A percentile compares a stretch with the other conserved stretches of the same genome.
phyloP scores from a whole-genome alignment of 2,329 filamentous ascomycete species.

The Trichoderma breve region DNA sequence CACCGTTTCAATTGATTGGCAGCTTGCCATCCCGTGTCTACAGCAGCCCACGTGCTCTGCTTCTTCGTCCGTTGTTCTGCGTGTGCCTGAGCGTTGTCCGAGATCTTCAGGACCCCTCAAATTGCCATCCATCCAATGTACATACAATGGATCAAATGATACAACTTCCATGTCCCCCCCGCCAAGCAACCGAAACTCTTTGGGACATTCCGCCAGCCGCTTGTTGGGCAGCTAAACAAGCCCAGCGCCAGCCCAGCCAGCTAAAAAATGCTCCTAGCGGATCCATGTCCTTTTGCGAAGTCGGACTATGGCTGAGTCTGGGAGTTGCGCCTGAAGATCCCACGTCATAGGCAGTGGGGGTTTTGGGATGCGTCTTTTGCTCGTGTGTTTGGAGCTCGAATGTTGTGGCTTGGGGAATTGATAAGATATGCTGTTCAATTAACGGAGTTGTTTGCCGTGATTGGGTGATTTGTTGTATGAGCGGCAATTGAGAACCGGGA shows the following conservation, averaged over 20 bases:
- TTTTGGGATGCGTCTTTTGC: background rate
- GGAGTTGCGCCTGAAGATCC: slow-evolving; percentile 11
- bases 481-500: background rate
- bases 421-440: background rate
- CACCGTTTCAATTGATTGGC: background rate
- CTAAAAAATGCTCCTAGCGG: slow-evolving; percentile 4
- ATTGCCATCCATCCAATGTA: background rate
- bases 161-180: background rate
- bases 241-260: background rate
- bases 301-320: background rate
- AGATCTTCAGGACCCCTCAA: background rate
- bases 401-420: background rate
- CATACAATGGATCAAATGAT: background rate
- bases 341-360: slow-evolving; percentile 13
- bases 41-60: background rate
- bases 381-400: background rate
- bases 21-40: background rate
- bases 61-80: background rate
- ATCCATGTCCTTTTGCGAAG: slow-evolving; percentile 3
- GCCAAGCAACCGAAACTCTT: background rate
- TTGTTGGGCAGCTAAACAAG: background rate
- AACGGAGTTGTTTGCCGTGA: background rate
- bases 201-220: slow-evolving; percentile 9
- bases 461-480: background rate
- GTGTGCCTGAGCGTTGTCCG: background rate